These are phyloP conservation scores for Beauveria sp. DNA, from an alignment of 2,329 filamentous ascomycete genomes.

Conservation along the genomic window DNA sequence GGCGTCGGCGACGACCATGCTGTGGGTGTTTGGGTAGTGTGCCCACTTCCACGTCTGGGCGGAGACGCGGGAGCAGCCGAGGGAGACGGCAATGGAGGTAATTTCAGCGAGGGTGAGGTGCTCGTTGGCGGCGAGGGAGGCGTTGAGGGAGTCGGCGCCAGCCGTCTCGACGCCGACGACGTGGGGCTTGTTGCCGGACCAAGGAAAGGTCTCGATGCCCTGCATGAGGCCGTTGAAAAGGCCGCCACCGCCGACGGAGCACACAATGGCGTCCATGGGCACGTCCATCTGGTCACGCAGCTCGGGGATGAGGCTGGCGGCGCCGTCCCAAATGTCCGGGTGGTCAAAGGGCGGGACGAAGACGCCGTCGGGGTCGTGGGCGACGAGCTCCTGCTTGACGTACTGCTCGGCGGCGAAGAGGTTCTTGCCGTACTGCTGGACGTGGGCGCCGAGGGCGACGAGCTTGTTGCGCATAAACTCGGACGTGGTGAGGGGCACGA, in stretches of 20 bases:
- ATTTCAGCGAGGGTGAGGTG: constrained; percentile 62
- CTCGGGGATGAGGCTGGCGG: constrained; percentile 50
- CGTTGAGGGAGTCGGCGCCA: constrained; percentile 64
- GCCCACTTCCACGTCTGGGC: constrained; percentile 60
- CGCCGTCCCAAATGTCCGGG: constrained; percentile 59
- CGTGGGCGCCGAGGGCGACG: constrained; percentile 56
- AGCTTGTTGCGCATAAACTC: constrained; percentile 66
- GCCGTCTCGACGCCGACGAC: constrained; percentile 70
- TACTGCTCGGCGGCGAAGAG: constrained; percentile 64
- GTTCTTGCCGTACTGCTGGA: constrained; percentile 59
- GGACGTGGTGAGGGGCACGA: constrained; percentile 60
- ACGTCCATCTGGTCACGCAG: constrained; percentile 32
- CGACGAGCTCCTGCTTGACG: constrained; percentile 51
- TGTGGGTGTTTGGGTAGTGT: constrained; percentile 30
- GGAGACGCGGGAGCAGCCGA: constrained; percentile 68
- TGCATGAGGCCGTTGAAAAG: constrained; percentile 69
- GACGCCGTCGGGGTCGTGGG: constrained; percentile 43
- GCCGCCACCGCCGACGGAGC: constrained; percentile 74
- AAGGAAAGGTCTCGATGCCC: constrained; percentile 48
- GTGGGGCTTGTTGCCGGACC: constrained; percentile 29
- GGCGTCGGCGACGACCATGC: constrained; percentile 36
- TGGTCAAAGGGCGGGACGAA: constrained; percentile 68
- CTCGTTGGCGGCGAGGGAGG: constrained; percentile 47
- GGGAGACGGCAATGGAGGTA: constrained; percentile 65
- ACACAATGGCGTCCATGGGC: constrained; percentile 63